Evolutionary conservation across 163 green algal species (phyloP), one percentile per base, ranked within the genome.

Genomic region (Volvox carteri): DNA sequence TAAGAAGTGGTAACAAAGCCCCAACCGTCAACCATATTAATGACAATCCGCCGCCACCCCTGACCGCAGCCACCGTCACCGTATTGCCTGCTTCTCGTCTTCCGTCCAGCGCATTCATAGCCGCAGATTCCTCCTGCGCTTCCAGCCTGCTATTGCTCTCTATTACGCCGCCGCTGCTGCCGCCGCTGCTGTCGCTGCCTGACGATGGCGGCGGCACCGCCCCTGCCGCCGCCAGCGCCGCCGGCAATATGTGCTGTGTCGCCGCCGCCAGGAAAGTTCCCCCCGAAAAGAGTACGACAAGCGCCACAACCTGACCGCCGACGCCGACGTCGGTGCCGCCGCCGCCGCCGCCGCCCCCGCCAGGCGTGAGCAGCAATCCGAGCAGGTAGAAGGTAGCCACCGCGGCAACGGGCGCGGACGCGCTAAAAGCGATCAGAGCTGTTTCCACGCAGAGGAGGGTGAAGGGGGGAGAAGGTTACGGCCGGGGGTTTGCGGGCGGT

Each of bases 241-340:
- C 52, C 37, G 88, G 88, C 73, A 92, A 58, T 28, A 92, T 78
- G 44, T 92, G 88, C 80, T 86, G 79, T 44, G 75, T 86, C 44
- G 72, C 88, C 8, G 81, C 88, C 30, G 77, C 68, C 73, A 92
- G 73, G 50, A 92, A 86, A 28, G 88, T 89, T 23, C 88, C 88
- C 2, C 88, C 88, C 25, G 80, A 90, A 30, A 92, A 68, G 6
- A 92, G 60, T 41, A 92, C 58, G 3, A 33, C 74, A 23, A 92
- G 56, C 4, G 88, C 80, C 5, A 89, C 73, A 16, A 33, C 44
- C 62, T 87, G 80, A 5, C 37, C 39, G 30, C 60, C 42, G 60
- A 44, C 60, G 41, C 78, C 33, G n/a, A 44, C 16, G 44, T 37
- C 46, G 25, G n/a, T 52, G 70, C 9, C 48, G 35, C n/a, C n/a